Evolutionary conservation across 441 rosid genomes (phyloP).

Genomic region (Adansonia rubrostipa): DNA sequence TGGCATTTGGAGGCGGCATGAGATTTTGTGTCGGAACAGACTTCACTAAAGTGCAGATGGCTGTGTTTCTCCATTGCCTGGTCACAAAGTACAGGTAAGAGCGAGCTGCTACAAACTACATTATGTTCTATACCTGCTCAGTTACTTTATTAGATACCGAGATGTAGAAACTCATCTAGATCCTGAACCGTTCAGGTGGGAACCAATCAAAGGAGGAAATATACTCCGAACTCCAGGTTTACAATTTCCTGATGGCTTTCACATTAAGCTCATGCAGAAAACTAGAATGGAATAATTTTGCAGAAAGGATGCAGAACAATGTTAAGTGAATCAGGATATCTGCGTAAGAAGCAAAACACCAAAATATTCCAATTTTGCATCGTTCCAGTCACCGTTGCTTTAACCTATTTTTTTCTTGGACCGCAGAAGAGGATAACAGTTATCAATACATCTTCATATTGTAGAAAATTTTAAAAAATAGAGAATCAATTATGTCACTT

Average conservation of each 20-base stretch:
- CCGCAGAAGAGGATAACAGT: conserved; percentile 28
- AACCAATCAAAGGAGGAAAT: conserved; percentile 69
- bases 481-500: background rate
- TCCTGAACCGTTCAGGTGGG: conserved; percentile 60
- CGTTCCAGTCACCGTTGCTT: conserved; percentile 24
- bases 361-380: conserved; percentile 19
- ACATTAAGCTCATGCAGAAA: conserved; percentile 55
- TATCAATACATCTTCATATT: background rate
- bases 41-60: conserved; percentile 94
- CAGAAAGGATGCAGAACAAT: background rate
- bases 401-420: conserved; percentile 9
- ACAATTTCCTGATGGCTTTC: conserved; percentile 88
- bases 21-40: conserved; percentile 98
- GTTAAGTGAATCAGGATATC: conserved; percentile 19
- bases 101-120: conserved; percentile 11
- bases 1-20: conserved; percentile 99
- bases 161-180: conserved; percentile 31
- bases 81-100: conserved; percentile 84
- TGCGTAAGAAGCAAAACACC: conserved; percentile 10
- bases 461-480: conserved; percentile 20
- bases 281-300: conserved; percentile 21
- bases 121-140: background rate
- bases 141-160: background rate
- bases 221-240: conserved; percentile 87
- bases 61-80: conserved; percentile 84